These are phyloP conservation scores for Vinca major DNA, from an alignment of 305 asterid genomes.

Conservation along the genomic window DNA sequence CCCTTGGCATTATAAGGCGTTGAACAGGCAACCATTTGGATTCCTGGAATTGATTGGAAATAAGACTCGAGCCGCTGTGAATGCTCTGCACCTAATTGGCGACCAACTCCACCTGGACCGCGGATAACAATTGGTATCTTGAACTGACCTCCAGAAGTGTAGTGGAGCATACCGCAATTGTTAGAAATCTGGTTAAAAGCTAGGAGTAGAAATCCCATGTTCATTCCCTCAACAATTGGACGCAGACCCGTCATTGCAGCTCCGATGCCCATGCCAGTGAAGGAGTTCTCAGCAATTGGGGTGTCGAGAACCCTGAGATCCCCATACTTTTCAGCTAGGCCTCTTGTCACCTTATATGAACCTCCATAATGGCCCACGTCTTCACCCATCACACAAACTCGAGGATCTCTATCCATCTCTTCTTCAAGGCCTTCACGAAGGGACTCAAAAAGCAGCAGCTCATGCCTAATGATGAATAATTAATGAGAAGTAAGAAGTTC, in stretches of 20 bases:
- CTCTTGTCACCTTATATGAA: constrained; percentile 65
- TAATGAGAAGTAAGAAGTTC: background rate
- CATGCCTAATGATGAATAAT: constrained; percentile 40
- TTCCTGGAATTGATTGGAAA: constrained; percentile 66
- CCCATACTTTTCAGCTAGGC: constrained; percentile 51
- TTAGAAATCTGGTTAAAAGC: constrained; percentile 68
- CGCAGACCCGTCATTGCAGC: constrained; percentile 74
- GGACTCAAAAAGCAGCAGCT: constrained; percentile 65
- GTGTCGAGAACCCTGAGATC: constrained; percentile 77
- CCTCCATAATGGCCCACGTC: constrained; percentile 80
- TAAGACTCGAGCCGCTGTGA: constrained; percentile 66
- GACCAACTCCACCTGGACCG: constrained; percentile 74
- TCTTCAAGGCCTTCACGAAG: constrained; percentile 69
- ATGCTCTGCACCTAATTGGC: constrained; percentile 75
- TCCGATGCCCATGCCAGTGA: constrained; percentile 70
- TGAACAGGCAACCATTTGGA: constrained; percentile 75
- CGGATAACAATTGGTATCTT: constrained; percentile 60
- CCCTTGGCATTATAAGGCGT: constrained; percentile 71
- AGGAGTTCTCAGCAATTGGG: constrained; percentile 70
- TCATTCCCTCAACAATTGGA: constrained; percentile 63
- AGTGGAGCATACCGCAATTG: constrained; percentile 77
- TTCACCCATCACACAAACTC: constrained; percentile 62
- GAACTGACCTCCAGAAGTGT: constrained; percentile 70
- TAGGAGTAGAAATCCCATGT: constrained; percentile 70
- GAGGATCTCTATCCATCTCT: constrained; percentile 62